Conservation (phyloP, 2,329 filamentous ascomycete genomes). For the Aspergillus versicolor region DNA sequence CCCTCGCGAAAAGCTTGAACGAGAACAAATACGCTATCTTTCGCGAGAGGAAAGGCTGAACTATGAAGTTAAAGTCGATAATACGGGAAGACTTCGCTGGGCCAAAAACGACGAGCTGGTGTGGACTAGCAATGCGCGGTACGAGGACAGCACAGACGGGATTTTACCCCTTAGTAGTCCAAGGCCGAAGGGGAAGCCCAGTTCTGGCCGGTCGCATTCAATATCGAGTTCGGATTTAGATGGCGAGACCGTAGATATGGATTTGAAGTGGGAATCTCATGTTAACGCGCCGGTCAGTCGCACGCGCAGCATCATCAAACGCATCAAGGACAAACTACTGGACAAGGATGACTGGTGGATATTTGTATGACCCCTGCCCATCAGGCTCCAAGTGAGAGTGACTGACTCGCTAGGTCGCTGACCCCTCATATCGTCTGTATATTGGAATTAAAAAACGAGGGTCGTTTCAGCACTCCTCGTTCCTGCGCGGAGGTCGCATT, state of each 20-base stretch:
- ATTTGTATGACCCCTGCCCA: slow-evolving; percentile 55
- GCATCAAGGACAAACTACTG: slow-evolving; percentile 68
- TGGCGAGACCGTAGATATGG: background rate
- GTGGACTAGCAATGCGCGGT: slow-evolving; percentile 67
- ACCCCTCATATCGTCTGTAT: slow-evolving; percentile 77
- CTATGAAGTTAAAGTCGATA: slow-evolving; percentile 76
- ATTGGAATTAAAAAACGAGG: slow-evolving; percentile 87
- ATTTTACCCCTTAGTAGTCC: slow-evolving; percentile 55
- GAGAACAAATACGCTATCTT: slow-evolving; percentile 79
- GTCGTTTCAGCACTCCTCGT: slow-evolving; percentile 87
- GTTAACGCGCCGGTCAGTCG: slow-evolving; percentile 64
- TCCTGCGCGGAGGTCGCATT: slow-evolving; percentile 79
- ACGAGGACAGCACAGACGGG: slow-evolving; percentile 76
- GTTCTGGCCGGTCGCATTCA: background rate
- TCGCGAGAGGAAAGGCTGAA: slow-evolving; percentile 76
- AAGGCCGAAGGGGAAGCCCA: slow-evolving; percentile 8
- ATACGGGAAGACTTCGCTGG: slow-evolving; percentile 76
- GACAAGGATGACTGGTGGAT: slow-evolving; percentile 91
- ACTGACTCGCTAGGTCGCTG: slow-evolving; percentile 45
- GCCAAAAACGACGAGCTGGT: slow-evolving; percentile 77
- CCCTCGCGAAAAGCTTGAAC: slow-evolving; percentile 70
- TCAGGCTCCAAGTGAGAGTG: background rate
- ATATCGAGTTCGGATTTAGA: background rate
- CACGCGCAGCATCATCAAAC: slow-evolving; percentile 72
- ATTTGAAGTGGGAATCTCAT: slow-evolving; percentile 45